A percentile compares a stretch with the other conserved stretches of the same genome.
phyloP scores from a whole-genome alignment of 345 rosid genomes.

The Cardamine occulta region DNA sequence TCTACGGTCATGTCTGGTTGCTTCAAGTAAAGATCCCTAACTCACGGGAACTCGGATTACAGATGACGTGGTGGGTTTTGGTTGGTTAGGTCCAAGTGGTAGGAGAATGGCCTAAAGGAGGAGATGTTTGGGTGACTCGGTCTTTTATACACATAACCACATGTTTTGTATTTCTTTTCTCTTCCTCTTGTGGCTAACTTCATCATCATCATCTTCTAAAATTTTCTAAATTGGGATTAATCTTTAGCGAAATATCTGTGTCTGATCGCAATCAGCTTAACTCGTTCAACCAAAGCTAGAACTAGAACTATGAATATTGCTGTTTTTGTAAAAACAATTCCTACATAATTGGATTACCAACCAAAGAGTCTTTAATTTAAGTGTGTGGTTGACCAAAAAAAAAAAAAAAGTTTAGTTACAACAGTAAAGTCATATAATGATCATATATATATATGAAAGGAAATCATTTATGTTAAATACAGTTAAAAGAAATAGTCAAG shows the following conservation, averaged over 20 bases:
- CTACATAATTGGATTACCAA: no score
- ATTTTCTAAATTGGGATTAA: conserved; percentile 32
- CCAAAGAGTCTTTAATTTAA: background rate
- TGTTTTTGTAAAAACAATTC: background rate
- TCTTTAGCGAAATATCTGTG: conserved; percentile 37
- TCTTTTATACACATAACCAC: conserved; percentile 39
- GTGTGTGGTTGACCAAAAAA: background rate
- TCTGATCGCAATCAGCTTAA: conserved; percentile 27
- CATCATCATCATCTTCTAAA: conserved; percentile 13
- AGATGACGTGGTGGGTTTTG: conserved; percentile 34
- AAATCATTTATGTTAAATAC: background rate
- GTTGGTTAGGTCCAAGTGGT: conserved; percentile 42
- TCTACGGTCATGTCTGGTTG: conserved; percentile 39
- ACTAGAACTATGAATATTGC: background rate
- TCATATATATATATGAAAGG: background rate
- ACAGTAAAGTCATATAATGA: no score
- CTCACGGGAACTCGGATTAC: conserved; percentile 40
- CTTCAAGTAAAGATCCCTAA: conserved; percentile 44
- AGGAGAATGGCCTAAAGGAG: conserved; percentile 34
- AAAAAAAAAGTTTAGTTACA: background rate
- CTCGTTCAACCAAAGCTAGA: no score
- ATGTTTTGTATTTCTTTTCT: conserved; percentile 12
- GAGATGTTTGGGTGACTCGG: conserved; percentile 42
- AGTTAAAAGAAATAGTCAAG: background rate
- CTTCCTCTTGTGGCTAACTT: conserved; percentile 31